Base-by-base conservation (phyloP, 306 rosid species). In the Gillenia trifoliata region DNA sequence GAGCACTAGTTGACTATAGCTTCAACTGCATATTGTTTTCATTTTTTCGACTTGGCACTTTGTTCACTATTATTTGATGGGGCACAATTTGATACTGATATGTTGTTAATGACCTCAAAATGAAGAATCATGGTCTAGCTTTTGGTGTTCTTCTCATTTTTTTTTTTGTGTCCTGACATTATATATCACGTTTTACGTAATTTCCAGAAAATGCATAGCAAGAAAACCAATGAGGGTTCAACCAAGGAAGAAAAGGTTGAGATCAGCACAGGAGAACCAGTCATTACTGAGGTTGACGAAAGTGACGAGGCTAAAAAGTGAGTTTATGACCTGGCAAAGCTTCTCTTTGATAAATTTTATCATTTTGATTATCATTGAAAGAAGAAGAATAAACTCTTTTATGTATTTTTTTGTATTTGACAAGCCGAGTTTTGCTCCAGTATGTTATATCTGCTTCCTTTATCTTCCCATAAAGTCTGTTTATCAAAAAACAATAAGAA, bases 161-260 rank as follows among this genome's bases (percentile, higher is more conserved):
- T 55, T 22, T 52, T 55, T 55, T 55, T 4, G 23, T 55, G 28
- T 55, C 25, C 61, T 55, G 28, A 55, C 29, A 22, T 55, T 55
- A 50, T 50, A 19, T 13, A n/a, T 59, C 16, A 12, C n/a, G 29
- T n/a, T 1, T 57, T 59, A 2, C 31, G 28, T 22, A 17, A 6
- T 20, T 74, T 75, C 38, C 78, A 93, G 98, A 84, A 66, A 70
- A 89, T 93, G 92, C 93, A 91, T 61, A 41, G 71, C 61, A 64
- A 34, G 43, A 84, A 80, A 73, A 68, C 38, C 11, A 31, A 43
- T n/a, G 67, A 64, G 68, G 52, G 13, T 66, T 62, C 85, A 11
- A 50, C 72, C 12, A 77, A 83, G 36, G 38, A 72, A 28, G 86
- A 77, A 49, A 64, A 19, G 31, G 73, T 64, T 38, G 54, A 9